These are phyloP conservation scores for Fusarium gaditjirri DNA, from an alignment of 2,329 filamentous ascomycete species.

Conservation along the genomic window DNA sequence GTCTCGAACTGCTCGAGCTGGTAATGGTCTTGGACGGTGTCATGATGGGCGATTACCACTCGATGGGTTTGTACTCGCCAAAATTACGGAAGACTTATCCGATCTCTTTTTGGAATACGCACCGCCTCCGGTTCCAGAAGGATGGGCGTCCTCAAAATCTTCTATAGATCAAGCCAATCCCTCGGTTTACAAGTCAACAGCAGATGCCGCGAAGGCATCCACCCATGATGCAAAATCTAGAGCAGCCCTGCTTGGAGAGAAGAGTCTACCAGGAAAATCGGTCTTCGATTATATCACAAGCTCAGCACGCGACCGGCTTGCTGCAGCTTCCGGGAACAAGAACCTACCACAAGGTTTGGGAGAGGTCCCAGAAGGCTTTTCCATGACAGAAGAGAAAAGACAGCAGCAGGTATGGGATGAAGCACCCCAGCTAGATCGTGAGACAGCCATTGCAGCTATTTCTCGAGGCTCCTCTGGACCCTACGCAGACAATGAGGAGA, in stretches of 20 bases:
- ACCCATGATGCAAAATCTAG: slow-evolving; percentile 79
- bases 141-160: slow-evolving; percentile 75
- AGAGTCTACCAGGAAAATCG: slow-evolving; percentile 84
- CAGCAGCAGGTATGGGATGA: slow-evolving; percentile 67
- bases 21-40: slow-evolving; percentile 66
- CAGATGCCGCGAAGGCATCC: slow-evolving; percentile 82
- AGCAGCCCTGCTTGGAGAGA: slow-evolving; percentile 83
- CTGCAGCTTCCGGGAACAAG: slow-evolving; percentile 75
- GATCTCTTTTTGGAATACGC: slow-evolving; percentile 58
- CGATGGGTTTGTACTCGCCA: slow-evolving; percentile 80
- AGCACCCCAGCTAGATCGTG: slow-evolving; percentile 72
- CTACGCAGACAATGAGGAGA: slow-evolving; percentile 83
- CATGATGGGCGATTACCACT: slow-evolving; percentile 85
- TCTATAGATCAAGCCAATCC: slow-evolving; percentile 2
- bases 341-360: slow-evolving; percentile 82
- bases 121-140: slow-evolving; percentile 74
- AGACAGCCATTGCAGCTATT: slow-evolving; percentile 75
- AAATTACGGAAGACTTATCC: slow-evolving; percentile 55
- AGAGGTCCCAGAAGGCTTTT: slow-evolving; percentile 75
- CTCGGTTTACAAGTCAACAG: slow-evolving; percentile 68
- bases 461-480: slow-evolving; percentile 73
- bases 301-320: slow-evolving; percentile 80
- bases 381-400: slow-evolving; percentile 70
- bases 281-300: slow-evolving; percentile 93
- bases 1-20: slow-evolving; percentile 62